Conservation (phyloP, 306 rosid genomes). For the Quercus variabilis region DNA sequence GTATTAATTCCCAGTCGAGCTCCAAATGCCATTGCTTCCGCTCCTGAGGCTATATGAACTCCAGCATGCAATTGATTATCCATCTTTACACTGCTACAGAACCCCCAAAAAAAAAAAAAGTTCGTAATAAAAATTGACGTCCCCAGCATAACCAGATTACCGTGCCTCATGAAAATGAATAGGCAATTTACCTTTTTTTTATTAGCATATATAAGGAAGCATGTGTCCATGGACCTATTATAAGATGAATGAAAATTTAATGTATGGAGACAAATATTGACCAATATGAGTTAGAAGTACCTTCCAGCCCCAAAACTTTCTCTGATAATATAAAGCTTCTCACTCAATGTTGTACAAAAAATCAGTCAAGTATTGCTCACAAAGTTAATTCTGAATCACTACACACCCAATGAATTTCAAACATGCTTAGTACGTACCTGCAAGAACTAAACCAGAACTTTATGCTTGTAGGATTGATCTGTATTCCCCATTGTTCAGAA, state of each 20-base stretch:
- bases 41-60: conserved; percentile 91
- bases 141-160: conserved; percentile 11
- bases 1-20: conserved; percentile 87
- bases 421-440: conserved; percentile 67
- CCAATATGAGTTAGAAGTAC: conserved; percentile 38
- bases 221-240: conserved; percentile 7
- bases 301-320: conserved; percentile 92
- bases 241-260: neutral
- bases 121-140: neutral
- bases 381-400: conserved; percentile 21
- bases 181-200: neutral
- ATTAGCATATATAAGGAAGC: conserved; percentile 16
- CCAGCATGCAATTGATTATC: conserved; percentile 94
- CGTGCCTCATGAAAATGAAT: neutral
- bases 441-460: conserved; percentile 54
- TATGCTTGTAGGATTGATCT: neutral
- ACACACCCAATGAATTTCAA: conserved; percentile 15
- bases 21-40: conserved; percentile 95
- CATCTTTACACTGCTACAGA: conserved; percentile 84
- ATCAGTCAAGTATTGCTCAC: conserved; percentile 23
- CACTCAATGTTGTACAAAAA: conserved; percentile 69
- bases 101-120: conserved; percentile 21
- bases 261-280: conserved; percentile 5
- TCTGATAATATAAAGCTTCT: conserved; percentile 85
- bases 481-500: neutral